Conservation (phyloP, 106 monocot species). For the Iris macrosiphon region DNA sequence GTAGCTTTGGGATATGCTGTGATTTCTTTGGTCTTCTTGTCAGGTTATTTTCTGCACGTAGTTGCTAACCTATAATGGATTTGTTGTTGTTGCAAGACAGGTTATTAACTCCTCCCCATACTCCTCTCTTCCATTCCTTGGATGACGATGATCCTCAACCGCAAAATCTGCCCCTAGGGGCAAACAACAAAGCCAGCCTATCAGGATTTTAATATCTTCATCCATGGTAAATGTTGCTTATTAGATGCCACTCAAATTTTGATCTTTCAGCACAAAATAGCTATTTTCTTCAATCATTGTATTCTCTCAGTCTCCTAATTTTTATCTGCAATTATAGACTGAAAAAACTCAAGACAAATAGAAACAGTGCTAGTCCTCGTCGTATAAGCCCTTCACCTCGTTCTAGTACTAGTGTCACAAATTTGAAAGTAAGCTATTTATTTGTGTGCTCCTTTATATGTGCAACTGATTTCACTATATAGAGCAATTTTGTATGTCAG, state of each 20-base stretch:
- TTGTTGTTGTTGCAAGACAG: too few species aligned
- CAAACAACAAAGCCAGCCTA: conserved; percentile 47
- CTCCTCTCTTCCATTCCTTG: conserved; percentile 89
- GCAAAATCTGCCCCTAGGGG: conserved; percentile 37
- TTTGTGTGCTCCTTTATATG: too few species aligned
- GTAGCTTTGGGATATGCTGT: too few species aligned
- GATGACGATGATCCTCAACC: conserved; percentile 67
- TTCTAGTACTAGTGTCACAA: conserved; percentile 28
- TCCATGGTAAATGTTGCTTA: conserved; percentile 34
- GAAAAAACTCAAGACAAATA: conserved; percentile 42
- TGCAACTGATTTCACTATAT: too few species aligned
- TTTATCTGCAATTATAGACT: conserved; percentile 28
- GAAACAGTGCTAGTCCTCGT: conserved; percentile 72
- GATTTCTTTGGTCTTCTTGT: too few species aligned
- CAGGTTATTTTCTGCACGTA: not conserved
- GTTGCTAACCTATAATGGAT: not conserved
- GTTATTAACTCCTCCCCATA: conserved; percentile 96
- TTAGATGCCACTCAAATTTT: not conserved
- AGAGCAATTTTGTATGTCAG: too few species aligned
- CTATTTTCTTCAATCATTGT: not conserved
- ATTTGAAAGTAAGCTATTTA: conserved; percentile 43
- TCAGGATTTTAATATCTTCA: conserved; percentile 42
- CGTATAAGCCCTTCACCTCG: conserved; percentile 73
- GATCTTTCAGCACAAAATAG: not conserved
- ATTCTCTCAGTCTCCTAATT: not conserved